Evolutionary conservation across 495 filamentous ascomycete species (phyloP).

Genomic region (Aspergillus indologenus): DNA sequence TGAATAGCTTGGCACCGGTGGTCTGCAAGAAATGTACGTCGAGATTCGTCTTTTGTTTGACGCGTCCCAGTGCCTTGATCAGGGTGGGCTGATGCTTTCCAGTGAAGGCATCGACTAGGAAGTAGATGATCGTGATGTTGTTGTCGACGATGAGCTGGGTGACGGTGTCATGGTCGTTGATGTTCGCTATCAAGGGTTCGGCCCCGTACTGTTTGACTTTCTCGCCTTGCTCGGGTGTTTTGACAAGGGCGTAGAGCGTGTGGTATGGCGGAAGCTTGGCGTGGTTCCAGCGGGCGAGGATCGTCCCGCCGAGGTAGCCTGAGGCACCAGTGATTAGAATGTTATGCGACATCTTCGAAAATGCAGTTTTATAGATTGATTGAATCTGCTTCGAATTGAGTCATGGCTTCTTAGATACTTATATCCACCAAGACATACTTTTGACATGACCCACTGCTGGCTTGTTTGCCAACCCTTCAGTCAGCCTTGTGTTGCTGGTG

Average conservation of each 20-base stretch:
- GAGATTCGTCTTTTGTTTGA: constrained; percentile 34
- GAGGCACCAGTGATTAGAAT: constrained; percentile 51
- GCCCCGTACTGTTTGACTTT: constrained; percentile 43
- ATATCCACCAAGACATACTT: too few species aligned
- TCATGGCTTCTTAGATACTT: too few species aligned
- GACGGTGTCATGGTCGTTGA: constrained; percentile 28
- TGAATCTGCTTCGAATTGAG: too few species aligned
- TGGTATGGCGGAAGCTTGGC: constrained; percentile 38
- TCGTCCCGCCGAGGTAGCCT: constrained; percentile 48
- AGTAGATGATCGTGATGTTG: constrained; percentile 44
- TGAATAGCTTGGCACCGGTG: constrained; percentile 36
- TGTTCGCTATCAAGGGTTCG: constrained; percentile 33
- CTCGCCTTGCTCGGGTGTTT: constrained; percentile 39
- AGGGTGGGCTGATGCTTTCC: constrained; percentile 25
- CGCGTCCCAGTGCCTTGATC: constrained; percentile 40
- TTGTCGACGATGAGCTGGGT: constrained; percentile 33
- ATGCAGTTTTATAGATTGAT: neutral
- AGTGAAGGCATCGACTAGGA: constrained; percentile 32
- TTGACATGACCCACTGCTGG: too few species aligned
- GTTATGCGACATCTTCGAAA: constrained; percentile 27
- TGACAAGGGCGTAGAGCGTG: constrained; percentile 44
- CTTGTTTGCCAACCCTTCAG: too few species aligned
- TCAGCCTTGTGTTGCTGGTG: too few species aligned
- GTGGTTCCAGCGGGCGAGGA: constrained; percentile 37
- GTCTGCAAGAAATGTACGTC: constrained; percentile 47